phyloP scores from a whole-genome alignment of 2,329 filamentous ascomycete genomes.

The Fusarium oligoseptatum region DNA sequence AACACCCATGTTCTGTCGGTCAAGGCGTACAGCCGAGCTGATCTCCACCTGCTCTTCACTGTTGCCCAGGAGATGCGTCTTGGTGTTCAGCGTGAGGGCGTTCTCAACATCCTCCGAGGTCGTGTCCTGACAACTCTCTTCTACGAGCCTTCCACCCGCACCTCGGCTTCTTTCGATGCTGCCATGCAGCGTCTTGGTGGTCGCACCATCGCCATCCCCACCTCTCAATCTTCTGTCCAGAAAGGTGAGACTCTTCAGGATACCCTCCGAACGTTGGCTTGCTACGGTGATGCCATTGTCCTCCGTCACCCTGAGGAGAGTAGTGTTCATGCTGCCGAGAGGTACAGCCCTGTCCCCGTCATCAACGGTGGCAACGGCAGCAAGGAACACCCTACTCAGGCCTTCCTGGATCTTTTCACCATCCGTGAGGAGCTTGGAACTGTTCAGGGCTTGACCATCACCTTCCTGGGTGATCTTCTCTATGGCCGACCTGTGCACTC shows the following conservation, averaged over 20 bases:
- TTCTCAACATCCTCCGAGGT: conserved; percentile 87
- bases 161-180: conserved; percentile 94
- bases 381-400: conserved; percentile 96
- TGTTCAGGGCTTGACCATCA: conserved; percentile 94
- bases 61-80: conserved; percentile 98
- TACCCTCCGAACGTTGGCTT: conserved; percentile 91
- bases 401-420: conserved; percentile 97
- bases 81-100: conserved; percentile 91
- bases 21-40: conserved; percentile 86
- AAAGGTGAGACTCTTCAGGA: conserved; percentile 97
- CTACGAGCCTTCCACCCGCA: conserved; percentile 97
- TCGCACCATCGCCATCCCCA: conserved; percentile 84
- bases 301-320: conserved; percentile 89
- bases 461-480: conserved; percentile 92
- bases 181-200: conserved; percentile 99
- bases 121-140: conserved; percentile 93
- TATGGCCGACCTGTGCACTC: conserved; percentile 97
- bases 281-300: conserved; percentile 96
- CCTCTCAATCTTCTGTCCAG: conserved; percentile 86
- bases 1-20: conserved; percentile 92
- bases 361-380: conserved; percentile 98
- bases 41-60: conserved; percentile 94
- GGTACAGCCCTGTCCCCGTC: conserved; percentile 89
- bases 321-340: conserved; percentile 84
- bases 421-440: conserved; percentile 98